phyloP scores from a whole-genome alignment of 805 yeast species.

The Cyberlindnera xishuangbannaensis region DNA sequence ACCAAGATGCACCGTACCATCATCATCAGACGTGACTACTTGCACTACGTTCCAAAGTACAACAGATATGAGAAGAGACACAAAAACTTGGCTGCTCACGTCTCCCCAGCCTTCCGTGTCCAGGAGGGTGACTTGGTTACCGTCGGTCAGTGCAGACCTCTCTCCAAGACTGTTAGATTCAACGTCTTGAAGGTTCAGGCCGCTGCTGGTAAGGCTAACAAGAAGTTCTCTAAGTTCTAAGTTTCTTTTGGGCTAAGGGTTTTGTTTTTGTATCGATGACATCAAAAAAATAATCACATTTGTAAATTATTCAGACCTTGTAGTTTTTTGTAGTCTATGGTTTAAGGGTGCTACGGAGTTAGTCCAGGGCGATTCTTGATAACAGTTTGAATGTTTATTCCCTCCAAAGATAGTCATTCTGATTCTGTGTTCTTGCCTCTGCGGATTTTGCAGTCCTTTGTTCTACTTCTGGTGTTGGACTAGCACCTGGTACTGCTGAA shows the following conservation, averaged over 20 bases:
- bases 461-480: too few species aligned
- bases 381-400: too few species aligned
- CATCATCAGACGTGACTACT: conserved; percentile 99
- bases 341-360: too few species aligned
- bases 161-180: conserved; percentile 99
- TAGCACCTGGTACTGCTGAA: too few species aligned
- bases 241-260: conserved; percentile 6
- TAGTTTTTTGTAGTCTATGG: too few species aligned
- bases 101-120: conserved; percentile 99
- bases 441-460: too few species aligned
- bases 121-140: conserved; percentile 98
- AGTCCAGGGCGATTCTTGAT: too few species aligned
- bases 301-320: conserved; percentile 17
- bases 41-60: conserved; percentile 99
- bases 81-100: conserved; percentile 99
- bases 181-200: conserved; percentile 95
- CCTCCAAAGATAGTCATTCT: too few species aligned
- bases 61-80: conserved; percentile 99
- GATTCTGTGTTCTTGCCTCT: too few species aligned
- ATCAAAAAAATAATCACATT: conserved; percentile 14
- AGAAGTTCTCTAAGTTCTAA: conserved; percentile 97
- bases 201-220: conserved; percentile 80
- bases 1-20: conserved; percentile 99
- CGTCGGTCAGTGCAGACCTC: conserved; percentile 99
- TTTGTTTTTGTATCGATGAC: conserved; percentile 9